Conservation (phyloP, 2,329 filamentous ascomycete genomes). For the Fusarium coicis region DNA sequence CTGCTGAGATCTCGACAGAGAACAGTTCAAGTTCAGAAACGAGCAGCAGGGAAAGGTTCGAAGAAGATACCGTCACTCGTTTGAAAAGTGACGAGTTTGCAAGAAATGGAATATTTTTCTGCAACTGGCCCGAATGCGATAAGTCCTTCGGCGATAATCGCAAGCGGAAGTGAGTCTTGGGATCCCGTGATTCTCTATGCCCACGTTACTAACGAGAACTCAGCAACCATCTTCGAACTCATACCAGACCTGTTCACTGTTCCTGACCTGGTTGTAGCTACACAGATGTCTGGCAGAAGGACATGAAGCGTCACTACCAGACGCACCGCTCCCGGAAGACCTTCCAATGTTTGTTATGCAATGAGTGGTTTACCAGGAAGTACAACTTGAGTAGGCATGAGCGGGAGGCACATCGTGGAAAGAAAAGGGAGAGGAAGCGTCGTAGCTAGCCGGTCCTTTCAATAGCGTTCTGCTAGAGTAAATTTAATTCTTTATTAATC, state of each 20-base stretch:
- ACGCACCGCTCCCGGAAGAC: constrained; percentile 17
- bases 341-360: constrained; percentile 7
- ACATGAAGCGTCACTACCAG: constrained; percentile 27
- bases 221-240: constrained; percentile 38
- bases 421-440: constrained; percentile 8
- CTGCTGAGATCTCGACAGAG: neutral
- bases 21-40: constrained; percentile 7
- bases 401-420: constrained; percentile 13
- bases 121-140: constrained; percentile 12
- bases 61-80: constrained; percentile 15
- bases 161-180: constrained; percentile 24
- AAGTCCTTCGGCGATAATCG: constrained; percentile 7
- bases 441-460: neutral
- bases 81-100: constrained; percentile 29
- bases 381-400: constrained; percentile 22
- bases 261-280: constrained; percentile 4
- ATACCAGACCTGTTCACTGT: constrained; percentile 34
- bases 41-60: constrained; percentile 3
- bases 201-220: neutral
- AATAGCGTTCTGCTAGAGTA: neutral
- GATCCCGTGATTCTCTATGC: too few species aligned
- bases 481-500: neutral
- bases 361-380: constrained; percentile 5
- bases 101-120: constrained; percentile 25
- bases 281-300: constrained; percentile 17